Conservation (phyloP, 805 yeast genomes). For the Myxozyma kluyveri region DNA sequence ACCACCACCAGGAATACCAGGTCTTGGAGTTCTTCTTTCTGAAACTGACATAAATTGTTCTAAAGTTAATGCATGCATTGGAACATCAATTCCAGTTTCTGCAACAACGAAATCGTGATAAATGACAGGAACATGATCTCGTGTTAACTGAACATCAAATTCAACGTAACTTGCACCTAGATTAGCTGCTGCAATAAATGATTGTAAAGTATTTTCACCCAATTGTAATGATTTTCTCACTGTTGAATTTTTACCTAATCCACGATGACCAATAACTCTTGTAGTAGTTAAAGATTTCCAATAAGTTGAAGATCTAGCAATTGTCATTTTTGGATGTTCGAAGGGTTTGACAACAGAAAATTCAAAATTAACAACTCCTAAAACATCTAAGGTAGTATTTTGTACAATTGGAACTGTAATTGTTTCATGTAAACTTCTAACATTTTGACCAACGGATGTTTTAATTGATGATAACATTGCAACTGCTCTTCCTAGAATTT, state of each 20-base stretch:
- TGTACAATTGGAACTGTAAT: constrained; percentile 76
- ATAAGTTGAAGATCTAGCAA: constrained; percentile 70
- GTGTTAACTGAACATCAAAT: constrained; percentile 92
- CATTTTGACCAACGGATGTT: constrained; percentile 64
- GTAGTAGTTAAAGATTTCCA: constrained; percentile 90
- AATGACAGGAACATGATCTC: constrained; percentile 86
- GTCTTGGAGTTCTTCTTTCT: constrained; percentile 28
- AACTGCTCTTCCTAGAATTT: constrained; percentile 78
- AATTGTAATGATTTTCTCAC: constrained; percentile 75
- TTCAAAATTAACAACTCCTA: constrained; percentile 79
- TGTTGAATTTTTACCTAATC: constrained; percentile 81
- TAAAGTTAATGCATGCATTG: constrained; percentile 86
- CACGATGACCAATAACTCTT: constrained; percentile 93
- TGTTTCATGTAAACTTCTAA: constrained; percentile 62
- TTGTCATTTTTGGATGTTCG: constrained; percentile 61
- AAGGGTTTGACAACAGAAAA: constrained; percentile 70
- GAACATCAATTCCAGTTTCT: constrained; percentile 92
- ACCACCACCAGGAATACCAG: too few species aligned
- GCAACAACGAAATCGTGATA: constrained; percentile 94
- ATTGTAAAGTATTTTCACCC: constrained; percentile 93
- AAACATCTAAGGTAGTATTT: constrained; percentile 62
- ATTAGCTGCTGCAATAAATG: constrained; percentile 93
- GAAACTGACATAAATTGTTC: constrained; percentile 73
- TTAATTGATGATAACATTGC: constrained; percentile 62
- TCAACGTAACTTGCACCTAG: constrained; percentile 95